Base-by-base conservation (phyloP, 1,284 basidiomycete genomes). In the Boletus putidus region DNA sequence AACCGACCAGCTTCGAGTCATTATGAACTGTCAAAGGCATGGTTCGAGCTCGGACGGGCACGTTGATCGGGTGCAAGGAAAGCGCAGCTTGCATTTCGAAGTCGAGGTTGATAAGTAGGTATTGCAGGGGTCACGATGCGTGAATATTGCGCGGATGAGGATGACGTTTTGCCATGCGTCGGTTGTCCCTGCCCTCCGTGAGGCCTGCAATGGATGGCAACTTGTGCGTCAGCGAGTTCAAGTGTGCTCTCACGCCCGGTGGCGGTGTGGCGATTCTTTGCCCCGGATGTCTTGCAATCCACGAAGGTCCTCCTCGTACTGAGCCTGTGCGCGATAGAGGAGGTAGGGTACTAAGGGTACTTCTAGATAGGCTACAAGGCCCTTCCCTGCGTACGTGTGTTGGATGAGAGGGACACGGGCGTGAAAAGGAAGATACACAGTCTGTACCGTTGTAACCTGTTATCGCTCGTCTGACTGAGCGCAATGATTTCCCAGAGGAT, bases 401-500 rank as follows among this genome's bases (percentile, higher is more conserved):
- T 46, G 43, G 27, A 35, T 35, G 36, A 56, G 23, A 23, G 18
- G 29, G 33, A 27, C 14, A 21, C n/a, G 23, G 12, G 35, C 21
- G 29, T 3, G 33, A 55, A 37, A 62, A 37, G 42, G 33, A 78
- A 48, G 21, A 79, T 86, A 74, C 68, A 91, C 90, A 92, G 71
- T 92, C 89, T 31, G 88, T 84, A 40, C 82, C 86, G 25, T n/a
- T n/a, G n/a, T n/a, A n/a, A n/a, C n/a, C 82, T 81, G 31, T 75
- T 72, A 55, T 83, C 84, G 29, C 81, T 84, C 10, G 85, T 80
- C 57, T 89, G 80, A 37, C 88, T 89, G 64, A 83, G 81, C 56
- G 89, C 86, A 61, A 92, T 90, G 49, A 89, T 87, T 71, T 90
- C 89, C 91, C 91, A 92, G 8, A 92, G 76, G 18, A 90, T 83